Percentiles rank a stretch among this genome's conserved stretches.
Evolutionary conservation across 805 yeast genomes (phyloP).

Genomic region (Danielia oregonensis): DNA sequence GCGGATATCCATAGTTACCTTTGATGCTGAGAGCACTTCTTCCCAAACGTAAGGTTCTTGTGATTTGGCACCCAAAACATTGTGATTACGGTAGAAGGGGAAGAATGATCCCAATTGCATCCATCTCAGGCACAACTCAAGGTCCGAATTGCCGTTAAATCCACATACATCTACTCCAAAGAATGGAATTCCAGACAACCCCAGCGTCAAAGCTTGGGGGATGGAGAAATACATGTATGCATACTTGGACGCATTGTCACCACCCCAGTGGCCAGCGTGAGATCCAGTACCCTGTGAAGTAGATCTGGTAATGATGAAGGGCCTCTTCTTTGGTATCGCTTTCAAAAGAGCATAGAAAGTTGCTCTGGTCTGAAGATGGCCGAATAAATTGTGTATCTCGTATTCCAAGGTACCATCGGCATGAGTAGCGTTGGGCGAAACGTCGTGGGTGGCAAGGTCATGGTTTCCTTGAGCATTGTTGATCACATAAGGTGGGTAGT

Average conservation of each 20-base stretch:
- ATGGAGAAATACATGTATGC: conserved; percentile 21
- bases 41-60: conserved; percentile 33
- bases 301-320: conserved; percentile 21
- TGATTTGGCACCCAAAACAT: conserved; percentile 18
- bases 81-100: conserved; percentile 33
- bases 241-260: conserved; percentile 21
- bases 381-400: conserved; percentile 24
- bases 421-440: conserved; percentile 27
- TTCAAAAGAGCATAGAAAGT: conserved; percentile 18
- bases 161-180: conserved; percentile 27
- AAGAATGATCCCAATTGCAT: conserved; percentile 31
- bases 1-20: conserved; percentile 32
- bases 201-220: conserved; percentile 23
- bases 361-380: conserved; percentile 20
- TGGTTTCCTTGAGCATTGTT: conserved; percentile 21
- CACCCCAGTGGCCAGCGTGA: conserved; percentile 25
- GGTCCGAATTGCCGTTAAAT: conserved; percentile 21
- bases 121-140: conserved; percentile 29
- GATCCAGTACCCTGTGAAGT: conserved; percentile 21
- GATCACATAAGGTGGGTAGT: conserved; percentile 33
- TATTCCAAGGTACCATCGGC: conserved; percentile 25
- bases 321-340: conserved; percentile 18
- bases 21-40: conserved; percentile 23
- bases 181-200: conserved; percentile 23
- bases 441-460: conserved; percentile 22